Conservation (phyloP, 2,329 filamentous ascomycete species). For the Ophioceras dolichostomum region DNA sequence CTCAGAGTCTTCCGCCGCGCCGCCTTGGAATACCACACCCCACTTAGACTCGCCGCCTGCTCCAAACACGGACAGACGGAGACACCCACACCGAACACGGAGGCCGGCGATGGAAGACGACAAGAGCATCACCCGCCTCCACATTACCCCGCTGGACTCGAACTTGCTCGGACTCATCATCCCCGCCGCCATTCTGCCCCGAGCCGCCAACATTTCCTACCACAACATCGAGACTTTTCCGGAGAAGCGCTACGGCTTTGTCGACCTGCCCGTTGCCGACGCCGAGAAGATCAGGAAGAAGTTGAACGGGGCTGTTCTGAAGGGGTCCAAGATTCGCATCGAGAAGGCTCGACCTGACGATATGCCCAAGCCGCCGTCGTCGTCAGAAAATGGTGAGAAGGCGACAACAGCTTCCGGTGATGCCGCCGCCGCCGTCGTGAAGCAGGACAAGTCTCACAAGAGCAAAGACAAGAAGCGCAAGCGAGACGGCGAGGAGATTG, state of each 20-base stretch:
- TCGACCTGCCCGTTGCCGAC: conserved; percentile 69
- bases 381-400: too few species aligned
- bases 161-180: conserved; percentile 63
- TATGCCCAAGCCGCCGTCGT: conserved; percentile 23
- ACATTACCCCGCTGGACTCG: conserved; percentile 77
- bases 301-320: conserved; percentile 74
- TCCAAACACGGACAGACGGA: too few species aligned
- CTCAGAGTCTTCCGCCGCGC: too few species aligned
- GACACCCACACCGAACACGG: too few species aligned
- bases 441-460: conserved; percentile 10
- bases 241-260: conserved; percentile 79
- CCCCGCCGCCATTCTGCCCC: conserved; percentile 50
- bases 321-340: conserved; percentile 73
- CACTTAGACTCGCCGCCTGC: too few species aligned
- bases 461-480: conserved; percentile 35
- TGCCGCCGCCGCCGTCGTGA: conserved; percentile 12
- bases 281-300: conserved; percentile 89
- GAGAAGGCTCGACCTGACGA: conserved; percentile 65
- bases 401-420: conserved; percentile 3
- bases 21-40: too few species aligned
- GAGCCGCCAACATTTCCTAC: conserved; percentile 74
- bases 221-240: conserved; percentile 79
- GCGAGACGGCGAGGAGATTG: conserved; percentile 35
- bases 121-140: conserved; percentile 48
- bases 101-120: too few species aligned